A percentile compares a stretch with the other conserved stretches of the same genome.
These are phyloP conservation scores for Eremochloa ophiuroides DNA, from an alignment of 176 grass and related monocot genomes.

Conservation along the genomic window DNA sequence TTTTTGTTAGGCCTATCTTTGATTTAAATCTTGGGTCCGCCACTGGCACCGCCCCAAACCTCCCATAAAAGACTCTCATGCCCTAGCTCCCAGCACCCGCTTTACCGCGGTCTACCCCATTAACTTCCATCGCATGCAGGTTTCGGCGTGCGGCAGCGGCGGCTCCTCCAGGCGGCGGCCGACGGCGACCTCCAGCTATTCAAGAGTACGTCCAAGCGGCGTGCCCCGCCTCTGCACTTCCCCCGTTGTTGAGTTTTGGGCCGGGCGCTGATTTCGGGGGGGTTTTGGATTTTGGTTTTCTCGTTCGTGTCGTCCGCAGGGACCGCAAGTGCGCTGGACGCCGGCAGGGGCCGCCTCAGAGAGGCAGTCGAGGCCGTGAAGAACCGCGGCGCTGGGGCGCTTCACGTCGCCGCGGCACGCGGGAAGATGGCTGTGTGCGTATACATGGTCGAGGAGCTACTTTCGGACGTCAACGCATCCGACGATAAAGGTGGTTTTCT, in stretches of 20 bases:
- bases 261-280: not conserved
- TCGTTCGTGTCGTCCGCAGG: not conserved
- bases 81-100: not conserved
- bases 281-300: not conserved
- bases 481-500: not conserved
- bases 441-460: constrained; percentile 26
- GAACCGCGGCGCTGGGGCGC: not conserved
- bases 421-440: not conserved
- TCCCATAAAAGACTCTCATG: not conserved
- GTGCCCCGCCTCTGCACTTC: too few relatives aligned
- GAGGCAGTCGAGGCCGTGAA: constrained; percentile 17
- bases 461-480: not conserved
- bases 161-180: constrained; percentile 15
- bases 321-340: not conserved
- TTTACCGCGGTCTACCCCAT: not conserved
- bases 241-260: not conserved
- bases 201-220: constrained; percentile 4
- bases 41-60: not conserved
- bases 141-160: not conserved
- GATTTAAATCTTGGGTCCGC: too few relatives aligned
- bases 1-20: too few relatives aligned
- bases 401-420: not conserved
- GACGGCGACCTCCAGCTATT: constrained; percentile 5
- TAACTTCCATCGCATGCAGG: not conserved
- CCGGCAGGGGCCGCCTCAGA: constrained; percentile 3